Base-by-base conservation (phyloP, 2,329 filamentous ascomycete genomes). In the Sporothrix brasiliensis region DNA sequence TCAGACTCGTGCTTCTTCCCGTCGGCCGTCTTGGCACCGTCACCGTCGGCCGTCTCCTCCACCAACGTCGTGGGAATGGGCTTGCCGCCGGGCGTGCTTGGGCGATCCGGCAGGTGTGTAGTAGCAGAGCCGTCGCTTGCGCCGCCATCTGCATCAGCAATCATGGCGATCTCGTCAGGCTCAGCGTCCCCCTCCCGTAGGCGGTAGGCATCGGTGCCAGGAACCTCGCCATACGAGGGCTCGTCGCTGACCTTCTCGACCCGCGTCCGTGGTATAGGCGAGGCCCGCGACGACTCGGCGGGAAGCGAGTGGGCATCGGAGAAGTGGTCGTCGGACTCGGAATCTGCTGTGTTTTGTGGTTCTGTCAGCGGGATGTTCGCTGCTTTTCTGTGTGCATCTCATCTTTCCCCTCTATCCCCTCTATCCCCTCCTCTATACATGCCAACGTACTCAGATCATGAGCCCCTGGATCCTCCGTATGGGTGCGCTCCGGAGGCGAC, bases 281-380 rank as follows among this genome's bases (percentile, higher is more conserved):
- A 86, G 72, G 77, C 79, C 53, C 78, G 70, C 39, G 79, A 10
- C 80, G 81, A 77, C 79, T 85, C 74, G 75, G 79, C 71, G 77
- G 81, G 70, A 30, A 79, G 84, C 47, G 87, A 89, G 69, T 86
- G 86, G 47, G 89, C 88, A 77, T 91, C 89, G 67, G 87, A 90
- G 78, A 89, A 91, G 79, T 91, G 89, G 74, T 91, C 89, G 60
- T 91, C 89, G 39, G 87, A 89, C 73, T 90, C 89, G 65, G 88
- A 82, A 72, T 86, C 85, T 80, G 78, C 79, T 79, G 56, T 34
- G 34, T 34, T 7, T 34, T 49, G 11, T 19, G 16, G 10, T 21
- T 27, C 60, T 30, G 77, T 27, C 14, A 66, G 49, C 52, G 27
- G 21, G 14, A 10, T 47, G 72, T 74, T 10, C 9, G 3, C 16